Evolutionary conservation across 805 yeast genomes (phyloP).

Genomic region (Ogataea parapolymorpha): DNA sequence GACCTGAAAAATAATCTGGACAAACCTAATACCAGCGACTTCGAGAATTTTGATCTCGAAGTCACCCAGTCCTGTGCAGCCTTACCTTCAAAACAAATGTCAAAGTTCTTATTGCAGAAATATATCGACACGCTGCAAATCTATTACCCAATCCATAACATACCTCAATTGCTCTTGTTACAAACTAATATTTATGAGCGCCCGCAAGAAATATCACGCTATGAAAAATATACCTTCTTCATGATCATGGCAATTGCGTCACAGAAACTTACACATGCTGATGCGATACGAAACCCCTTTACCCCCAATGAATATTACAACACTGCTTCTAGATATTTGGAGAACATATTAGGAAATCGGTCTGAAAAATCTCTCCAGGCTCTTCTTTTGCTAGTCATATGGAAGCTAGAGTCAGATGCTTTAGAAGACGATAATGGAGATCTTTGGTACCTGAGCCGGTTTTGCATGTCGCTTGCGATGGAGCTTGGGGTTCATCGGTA

Average conservation of each 20-base stretch:
- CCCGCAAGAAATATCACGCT: conserved; percentile 15
- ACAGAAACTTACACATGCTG: conserved; percentile 3
- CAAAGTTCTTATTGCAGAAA: conserved; percentile 12
- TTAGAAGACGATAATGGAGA: conserved; percentile 26
- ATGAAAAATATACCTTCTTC: conserved; percentile 22
- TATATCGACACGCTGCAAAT: conserved; percentile 21
- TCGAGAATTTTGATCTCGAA: conserved; percentile 19
- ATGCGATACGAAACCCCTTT: conserved; percentile 16
- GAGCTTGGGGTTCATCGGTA: conserved; percentile 27
- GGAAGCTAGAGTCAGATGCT: conserved; percentile 23
- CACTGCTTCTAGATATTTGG: conserved; percentile 25
- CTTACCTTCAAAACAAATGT: conserved; percentile 18
- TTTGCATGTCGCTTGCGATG: conserved; percentile 28
- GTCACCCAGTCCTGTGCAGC: conserved; percentile 23
- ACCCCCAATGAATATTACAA: conserved; percentile 22
- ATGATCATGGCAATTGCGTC: conserved; percentile 24
- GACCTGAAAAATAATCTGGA: conserved; percentile 17
- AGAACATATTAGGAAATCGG: conserved; percentile 19
- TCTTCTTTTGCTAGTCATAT: conserved; percentile 19
- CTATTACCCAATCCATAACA: conserved; percentile 19
- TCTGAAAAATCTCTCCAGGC: conserved; percentile 25
- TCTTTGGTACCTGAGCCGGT: conserved; percentile 26
- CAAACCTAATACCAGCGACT: conserved; percentile 6
- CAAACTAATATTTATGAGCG: conserved; percentile 13
- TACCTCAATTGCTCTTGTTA: conserved; percentile 12